phyloP scores from a whole-genome alignment of 495 filamentous ascomycete genomes.

The Daldinia grandis region DNA sequence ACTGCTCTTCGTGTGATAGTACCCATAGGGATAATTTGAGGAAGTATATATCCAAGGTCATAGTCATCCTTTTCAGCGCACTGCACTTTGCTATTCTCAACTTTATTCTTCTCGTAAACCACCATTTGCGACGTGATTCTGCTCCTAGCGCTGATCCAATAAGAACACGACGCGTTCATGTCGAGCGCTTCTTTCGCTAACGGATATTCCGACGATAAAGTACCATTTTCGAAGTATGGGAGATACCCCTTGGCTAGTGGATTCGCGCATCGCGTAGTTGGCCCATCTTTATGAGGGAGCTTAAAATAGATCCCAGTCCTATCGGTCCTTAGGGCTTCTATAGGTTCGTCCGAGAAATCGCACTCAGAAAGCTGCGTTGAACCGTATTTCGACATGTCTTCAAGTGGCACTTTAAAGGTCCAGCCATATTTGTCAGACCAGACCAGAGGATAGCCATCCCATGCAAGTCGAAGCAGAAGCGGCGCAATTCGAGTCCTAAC shows the following conservation, averaged over 20 bases:
- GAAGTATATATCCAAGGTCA: constrained; percentile 80
- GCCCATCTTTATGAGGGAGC: constrained; percentile 94
- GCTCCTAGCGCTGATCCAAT: constrained; percentile 96
- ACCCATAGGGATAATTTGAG: constrained; percentile 99
- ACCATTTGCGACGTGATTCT: constrained; percentile 94
- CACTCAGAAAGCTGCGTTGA: constrained; percentile 75
- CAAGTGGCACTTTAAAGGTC: constrained; percentile 81
- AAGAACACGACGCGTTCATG: constrained; percentile 98
- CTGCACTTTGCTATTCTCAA: constrained; percentile 23
- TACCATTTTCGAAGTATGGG: constrained; percentile 88
- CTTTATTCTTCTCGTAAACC: constrained; percentile 76
- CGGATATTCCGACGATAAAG: constrained; percentile 81
- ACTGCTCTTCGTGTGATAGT: constrained; percentile 97
- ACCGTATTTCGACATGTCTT: constrained; percentile 69
- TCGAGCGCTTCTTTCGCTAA: constrained; percentile 94
- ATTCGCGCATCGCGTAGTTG: constrained; percentile 79
- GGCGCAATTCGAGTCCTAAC: constrained; percentile 90
- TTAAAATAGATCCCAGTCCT: constrained; percentile 79
- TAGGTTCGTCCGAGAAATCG: constrained; percentile 79
- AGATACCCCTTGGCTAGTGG: constrained; percentile 92
- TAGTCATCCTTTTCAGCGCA: constrained; percentile 6
- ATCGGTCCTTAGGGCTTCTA: constrained; percentile 71
- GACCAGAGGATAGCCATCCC: constrained; percentile 87
- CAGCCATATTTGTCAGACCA: constrained; percentile 95
- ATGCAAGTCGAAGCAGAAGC: constrained; percentile 81